A percentile compares a stretch with the other conserved stretches of the same genome.
Evolutionary conservation across 805 yeast genomes (phyloP).

Genomic region (Yarrowia sp.): DNA sequence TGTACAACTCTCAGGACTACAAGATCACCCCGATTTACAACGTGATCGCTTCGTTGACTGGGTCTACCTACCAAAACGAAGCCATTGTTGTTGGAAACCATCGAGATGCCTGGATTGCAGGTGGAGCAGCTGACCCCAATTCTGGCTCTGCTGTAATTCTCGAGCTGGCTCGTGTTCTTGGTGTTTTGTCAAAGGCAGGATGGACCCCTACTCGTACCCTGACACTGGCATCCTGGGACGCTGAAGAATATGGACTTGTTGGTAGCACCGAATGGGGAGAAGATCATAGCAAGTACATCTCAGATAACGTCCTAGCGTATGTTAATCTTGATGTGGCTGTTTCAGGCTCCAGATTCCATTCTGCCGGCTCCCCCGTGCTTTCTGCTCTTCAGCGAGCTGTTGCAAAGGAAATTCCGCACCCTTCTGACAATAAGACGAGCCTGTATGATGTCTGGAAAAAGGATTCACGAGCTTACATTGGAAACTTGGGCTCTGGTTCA

Average conservation of each 20-base stretch:
- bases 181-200: slow-evolving; percentile 50
- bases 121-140: slow-evolving; percentile 79
- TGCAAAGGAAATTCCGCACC: slow-evolving; percentile 49
- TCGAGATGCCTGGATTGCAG: slow-evolving; percentile 77
- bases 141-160: slow-evolving; percentile 65
- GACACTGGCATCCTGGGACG: slow-evolving; percentile 76
- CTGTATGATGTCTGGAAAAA: slow-evolving; percentile 41
- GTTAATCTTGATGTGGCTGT: slow-evolving; percentile 67
- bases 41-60: slow-evolving; percentile 60
- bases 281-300: slow-evolving; percentile 48
- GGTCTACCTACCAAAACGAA: slow-evolving; percentile 48
- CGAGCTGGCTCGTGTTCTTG: slow-evolving; percentile 61
- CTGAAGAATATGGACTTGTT: slow-evolving; percentile 66
- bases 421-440: slow-evolving; percentile 38
- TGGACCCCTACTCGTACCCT: slow-evolving; percentile 76
- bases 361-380: slow-evolving; percentile 61
- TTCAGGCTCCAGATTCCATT: slow-evolving; percentile 51
- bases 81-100: slow-evolving; percentile 70
- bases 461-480: slow-evolving; percentile 40
- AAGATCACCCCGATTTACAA: slow-evolving; percentile 61
- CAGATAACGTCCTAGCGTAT: slow-evolving; percentile 59
- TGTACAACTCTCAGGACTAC: slow-evolving; percentile 61
- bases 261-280: slow-evolving; percentile 83
- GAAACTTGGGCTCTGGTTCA: slow-evolving; percentile 64
- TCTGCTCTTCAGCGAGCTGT: slow-evolving; percentile 47